Conservation (phyloP, 345 rosid genomes). For the Laguncularia racemosa region DNA sequence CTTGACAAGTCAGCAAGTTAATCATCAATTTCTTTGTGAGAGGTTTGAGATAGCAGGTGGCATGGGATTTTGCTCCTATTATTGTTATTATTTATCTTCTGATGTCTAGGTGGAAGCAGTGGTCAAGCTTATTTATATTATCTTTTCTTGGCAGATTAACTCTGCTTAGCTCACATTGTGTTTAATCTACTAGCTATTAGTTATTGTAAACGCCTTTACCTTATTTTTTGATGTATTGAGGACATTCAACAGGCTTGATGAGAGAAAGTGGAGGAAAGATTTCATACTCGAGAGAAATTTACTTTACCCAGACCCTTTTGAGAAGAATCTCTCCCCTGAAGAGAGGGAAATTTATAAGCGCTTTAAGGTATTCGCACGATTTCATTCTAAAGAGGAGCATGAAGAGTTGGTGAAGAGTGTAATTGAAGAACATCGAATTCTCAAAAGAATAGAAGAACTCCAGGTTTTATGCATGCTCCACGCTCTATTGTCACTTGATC, state of each 20-base stretch:
- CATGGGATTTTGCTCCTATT: no score
- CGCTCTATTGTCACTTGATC: background rate
- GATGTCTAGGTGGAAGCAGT: no score
- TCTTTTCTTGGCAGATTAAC: no score
- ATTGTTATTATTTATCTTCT: no score
- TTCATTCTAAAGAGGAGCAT: conserved; percentile 85
- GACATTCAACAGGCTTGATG: conserved; percentile 69
- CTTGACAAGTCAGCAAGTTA: no score
- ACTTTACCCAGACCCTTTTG: conserved; percentile 61
- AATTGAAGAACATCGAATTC: conserved; percentile 61
- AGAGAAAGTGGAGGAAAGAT: conserved; percentile 91
- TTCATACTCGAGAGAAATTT: conserved; percentile 83
- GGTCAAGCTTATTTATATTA: no score
- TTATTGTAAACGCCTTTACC: background rate
- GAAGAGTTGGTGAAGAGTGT: conserved; percentile 56
- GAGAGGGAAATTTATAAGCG: conserved; percentile 61
- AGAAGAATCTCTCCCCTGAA: conserved; percentile 58
- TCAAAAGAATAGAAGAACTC: conserved; percentile 74
- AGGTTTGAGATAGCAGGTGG: no score
- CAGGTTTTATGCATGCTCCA: conserved; percentile 47
- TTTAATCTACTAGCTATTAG: background rate
- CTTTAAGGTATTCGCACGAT: conserved; percentile 75
- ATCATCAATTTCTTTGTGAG: no score
- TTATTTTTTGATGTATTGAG: background rate
- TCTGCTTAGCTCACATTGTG: no score